These are phyloP conservation scores for Claviceps spartinae DNA, from an alignment of 2,329 filamentous ascomycete genomes.

Conservation along the genomic window DNA sequence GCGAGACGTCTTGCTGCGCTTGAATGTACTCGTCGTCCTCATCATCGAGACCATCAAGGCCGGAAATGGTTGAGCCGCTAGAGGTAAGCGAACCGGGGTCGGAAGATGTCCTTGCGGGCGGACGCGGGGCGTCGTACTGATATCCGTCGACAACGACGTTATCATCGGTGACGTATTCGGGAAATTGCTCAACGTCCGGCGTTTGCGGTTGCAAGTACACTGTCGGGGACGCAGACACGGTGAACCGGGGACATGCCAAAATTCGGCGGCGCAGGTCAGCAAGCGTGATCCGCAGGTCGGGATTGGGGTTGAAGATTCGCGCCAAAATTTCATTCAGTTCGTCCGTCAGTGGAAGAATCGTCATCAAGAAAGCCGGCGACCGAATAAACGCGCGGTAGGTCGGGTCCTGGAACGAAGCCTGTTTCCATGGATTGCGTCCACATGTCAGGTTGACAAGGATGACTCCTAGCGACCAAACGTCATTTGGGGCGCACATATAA, in stretches of 20 bases:
- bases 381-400: conserved; percentile 86
- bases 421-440: conserved; percentile 97
- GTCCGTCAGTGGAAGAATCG: conserved; percentile 80
- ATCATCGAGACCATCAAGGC: conserved; percentile 21
- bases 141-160: conserved; percentile 29
- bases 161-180: conserved; percentile 35
- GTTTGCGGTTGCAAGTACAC: conserved; percentile 23
- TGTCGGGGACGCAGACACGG: conserved; percentile 25
- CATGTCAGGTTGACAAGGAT: conserved; percentile 96
- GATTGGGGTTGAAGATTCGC: conserved; percentile 77
- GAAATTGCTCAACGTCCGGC: conserved; percentile 27
- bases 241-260: conserved; percentile 62
- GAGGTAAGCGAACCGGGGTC: conserved; percentile 43
- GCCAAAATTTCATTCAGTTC: conserved; percentile 81
- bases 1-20: conserved; percentile 24
- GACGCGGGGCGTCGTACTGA: conserved; percentile 33
- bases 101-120: conserved; percentile 35
- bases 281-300: conserved; percentile 68
- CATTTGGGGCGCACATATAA: conserved; percentile 88
- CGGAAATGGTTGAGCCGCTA: conserved; percentile 38
- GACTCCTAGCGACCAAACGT: conserved; percentile 96
- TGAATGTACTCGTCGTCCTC: conserved; percentile 32
- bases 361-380: conserved; percentile 76
- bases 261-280: conserved; percentile 68
- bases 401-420: conserved; percentile 82